These are phyloP conservation scores for Leishmania lainsoni DNA, from an alignment of 208 protist genomes.

Conservation along the genomic window DNA sequence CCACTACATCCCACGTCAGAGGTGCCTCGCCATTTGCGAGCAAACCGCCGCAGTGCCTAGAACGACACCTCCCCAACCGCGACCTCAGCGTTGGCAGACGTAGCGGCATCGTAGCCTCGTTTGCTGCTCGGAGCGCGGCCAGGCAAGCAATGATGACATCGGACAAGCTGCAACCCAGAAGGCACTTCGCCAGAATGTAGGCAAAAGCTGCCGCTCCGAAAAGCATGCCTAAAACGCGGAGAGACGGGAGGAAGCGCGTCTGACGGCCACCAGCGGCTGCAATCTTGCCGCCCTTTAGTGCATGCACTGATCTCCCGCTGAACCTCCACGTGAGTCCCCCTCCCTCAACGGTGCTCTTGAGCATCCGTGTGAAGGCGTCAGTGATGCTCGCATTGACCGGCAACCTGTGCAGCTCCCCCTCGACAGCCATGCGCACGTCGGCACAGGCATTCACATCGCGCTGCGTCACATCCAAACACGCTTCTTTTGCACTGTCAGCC, in stretches of 20 bases:
- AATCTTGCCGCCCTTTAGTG: background rate
- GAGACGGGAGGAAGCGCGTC: background rate
- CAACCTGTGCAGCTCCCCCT: slow-evolving; percentile 11
- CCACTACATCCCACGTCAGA: slow-evolving; percentile 15
- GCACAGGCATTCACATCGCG: slow-evolving; percentile 8
- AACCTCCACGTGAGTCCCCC: slow-evolving; percentile 20
- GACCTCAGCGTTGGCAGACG: background rate
- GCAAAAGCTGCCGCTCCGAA: background rate
- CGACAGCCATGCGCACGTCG: slow-evolving; percentile 9
- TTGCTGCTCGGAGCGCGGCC: slow-evolving; percentile 15
- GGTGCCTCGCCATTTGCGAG: slow-evolving; percentile 7
- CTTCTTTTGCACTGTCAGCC: slow-evolving; percentile 8
- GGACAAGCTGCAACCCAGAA: slow-evolving; percentile 1
- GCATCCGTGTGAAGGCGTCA: slow-evolving; percentile 4
- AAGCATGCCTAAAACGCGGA: slow-evolving; percentile 1
- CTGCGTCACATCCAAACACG: slow-evolving; percentile 18
- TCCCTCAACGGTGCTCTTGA: background rate
- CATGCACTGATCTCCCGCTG: background rate
- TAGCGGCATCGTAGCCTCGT: slow-evolving; percentile 5
- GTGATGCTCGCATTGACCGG: background rate
- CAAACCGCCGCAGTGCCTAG: background rate
- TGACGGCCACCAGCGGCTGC: background rate
- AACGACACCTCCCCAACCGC: background rate
- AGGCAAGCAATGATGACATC: slow-evolving; percentile 21
- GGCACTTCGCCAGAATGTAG: background rate